A percentile compares a stretch with the other conserved stretches of the same genome.
Evolutionary conservation across 352 stramenopile genomes (phyloP).

Genomic region (Phytophthora parvispora): DNA sequence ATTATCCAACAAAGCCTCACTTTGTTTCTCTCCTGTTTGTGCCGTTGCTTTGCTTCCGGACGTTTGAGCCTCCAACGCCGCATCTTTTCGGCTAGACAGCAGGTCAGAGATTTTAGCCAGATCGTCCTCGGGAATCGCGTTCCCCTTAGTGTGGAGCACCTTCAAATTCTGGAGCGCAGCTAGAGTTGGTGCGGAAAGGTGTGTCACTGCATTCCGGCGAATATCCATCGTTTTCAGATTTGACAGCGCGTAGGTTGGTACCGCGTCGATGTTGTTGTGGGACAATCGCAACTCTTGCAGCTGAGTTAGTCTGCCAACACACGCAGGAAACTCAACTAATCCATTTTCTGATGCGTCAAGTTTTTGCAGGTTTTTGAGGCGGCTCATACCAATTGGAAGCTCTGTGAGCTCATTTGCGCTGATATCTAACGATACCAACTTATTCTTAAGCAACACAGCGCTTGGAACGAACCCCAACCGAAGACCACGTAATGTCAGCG

Average conservation of each 20-base stretch:
- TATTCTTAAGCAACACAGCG: conserved; percentile 39
- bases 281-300: conserved; percentile 53
- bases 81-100: conserved; percentile 8
- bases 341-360: conserved; percentile 74
- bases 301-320: conserved; percentile 33
- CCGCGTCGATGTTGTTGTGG: conserved; percentile 67
- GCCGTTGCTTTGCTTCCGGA: background rate
- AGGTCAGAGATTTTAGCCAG: conserved; percentile 25
- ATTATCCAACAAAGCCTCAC: background rate
- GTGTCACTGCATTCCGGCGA: conserved; percentile 44
- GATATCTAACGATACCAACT: conserved; percentile 55
- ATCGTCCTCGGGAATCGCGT: conserved; percentile 27
- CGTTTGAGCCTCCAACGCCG: background rate
- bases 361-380: conserved; percentile 44
- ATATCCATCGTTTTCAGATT: conserved; percentile 54
- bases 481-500: conserved; percentile 33
- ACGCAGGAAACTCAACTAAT: conserved; percentile 47
- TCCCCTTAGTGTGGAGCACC: conserved; percentile 31
- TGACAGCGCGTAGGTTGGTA: conserved; percentile 32
- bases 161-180: conserved; percentile 12
- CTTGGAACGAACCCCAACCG: conserved; percentile 45
- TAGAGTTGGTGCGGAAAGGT: conserved; percentile 12
- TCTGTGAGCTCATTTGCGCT: conserved; percentile 60
- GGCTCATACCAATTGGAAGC: conserved; percentile 46
- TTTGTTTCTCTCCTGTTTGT: background rate